phyloP scores from a whole-genome alignment of 805 yeast genomes.

The Candida boidinii region DNA sequence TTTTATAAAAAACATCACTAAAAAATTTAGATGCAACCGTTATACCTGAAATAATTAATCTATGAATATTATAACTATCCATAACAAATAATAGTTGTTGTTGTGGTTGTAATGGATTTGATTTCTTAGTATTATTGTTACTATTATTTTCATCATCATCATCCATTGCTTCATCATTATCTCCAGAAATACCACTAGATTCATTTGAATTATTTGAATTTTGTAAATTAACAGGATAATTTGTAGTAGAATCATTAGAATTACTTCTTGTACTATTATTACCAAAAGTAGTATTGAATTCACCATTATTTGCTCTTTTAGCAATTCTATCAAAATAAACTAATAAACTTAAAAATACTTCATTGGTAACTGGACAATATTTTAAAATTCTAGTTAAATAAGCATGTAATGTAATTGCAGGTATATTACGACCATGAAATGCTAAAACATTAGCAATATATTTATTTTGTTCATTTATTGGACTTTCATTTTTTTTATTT shows the following conservation, averaged over 20 bases:
- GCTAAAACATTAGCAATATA: conserved; percentile 69
- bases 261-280: conserved; percentile 1
- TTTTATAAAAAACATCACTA: conserved; percentile 90
- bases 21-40: conserved; percentile 94
- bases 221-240: too few relatives aligned
- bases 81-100: conserved; percentile 72
- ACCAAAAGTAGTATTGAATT: conserved; percentile 18
- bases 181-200: conserved; percentile 6
- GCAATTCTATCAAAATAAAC: conserved; percentile 95
- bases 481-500: conserved; percentile 3
- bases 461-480: conserved; percentile 26
- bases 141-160: conserved; percentile 4
- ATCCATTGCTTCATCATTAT: conserved; percentile 14
- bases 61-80: conserved; percentile 93
- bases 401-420: conserved; percentile 88
- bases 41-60: conserved; percentile 88
- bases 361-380: conserved; percentile 98
- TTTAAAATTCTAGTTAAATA: conserved; percentile 85
- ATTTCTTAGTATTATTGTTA: conserved; percentile 3
- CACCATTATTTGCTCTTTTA: conserved; percentile 59
- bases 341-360: conserved; percentile 80
- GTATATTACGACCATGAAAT: conserved; percentile 92
- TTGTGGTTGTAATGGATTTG: conserved; percentile 6
- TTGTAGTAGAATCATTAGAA: conserved; percentile 2
- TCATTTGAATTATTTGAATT: conserved; percentile 2